These are phyloP conservation scores for Cardamine chenopodiifolia DNA, from an alignment of 345 rosid species.

Conservation along the genomic window DNA sequence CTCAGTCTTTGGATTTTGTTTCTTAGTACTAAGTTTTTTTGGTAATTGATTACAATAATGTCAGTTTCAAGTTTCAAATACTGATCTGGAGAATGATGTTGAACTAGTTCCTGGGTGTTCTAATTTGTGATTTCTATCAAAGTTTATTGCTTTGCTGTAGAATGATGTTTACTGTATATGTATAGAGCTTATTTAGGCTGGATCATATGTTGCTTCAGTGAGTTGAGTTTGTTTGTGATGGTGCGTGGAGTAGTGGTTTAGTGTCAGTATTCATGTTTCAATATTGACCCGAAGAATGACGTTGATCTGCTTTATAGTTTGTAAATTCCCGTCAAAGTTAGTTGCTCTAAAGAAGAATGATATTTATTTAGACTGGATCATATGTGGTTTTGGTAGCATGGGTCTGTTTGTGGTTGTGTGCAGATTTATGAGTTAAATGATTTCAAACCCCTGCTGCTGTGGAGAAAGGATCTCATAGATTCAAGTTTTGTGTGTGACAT, in stretches of 20 bases:
- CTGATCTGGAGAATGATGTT: background rate
- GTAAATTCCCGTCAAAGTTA: background rate
- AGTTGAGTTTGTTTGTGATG: background rate
- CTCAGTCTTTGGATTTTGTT: background rate
- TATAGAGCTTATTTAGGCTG: background rate
- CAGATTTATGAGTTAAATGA: background rate
- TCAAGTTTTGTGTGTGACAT: background rate
- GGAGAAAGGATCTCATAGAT: background rate
- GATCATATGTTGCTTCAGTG: background rate
- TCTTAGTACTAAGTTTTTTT: background rate
- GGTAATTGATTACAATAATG: background rate
- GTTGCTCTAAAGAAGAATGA: constrained; percentile 5
- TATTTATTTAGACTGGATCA: background rate
- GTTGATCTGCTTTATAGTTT: background rate
- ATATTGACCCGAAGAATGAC: background rate
- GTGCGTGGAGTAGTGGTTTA: background rate
- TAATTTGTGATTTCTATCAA: background rate
- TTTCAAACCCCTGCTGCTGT: background rate
- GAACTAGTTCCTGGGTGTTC: background rate
- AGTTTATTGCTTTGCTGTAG: constrained; percentile 2
- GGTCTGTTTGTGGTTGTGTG: background rate
- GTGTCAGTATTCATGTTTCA: background rate
- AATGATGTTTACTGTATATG: background rate
- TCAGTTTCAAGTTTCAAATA: background rate
- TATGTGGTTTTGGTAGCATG: background rate